A percentile compares a stretch with the other conserved stretches of the same genome.
Evolutionary conservation across 176 grass and related monocot species (phyloP).

Genomic region (Oryza glaberrima): DNA sequence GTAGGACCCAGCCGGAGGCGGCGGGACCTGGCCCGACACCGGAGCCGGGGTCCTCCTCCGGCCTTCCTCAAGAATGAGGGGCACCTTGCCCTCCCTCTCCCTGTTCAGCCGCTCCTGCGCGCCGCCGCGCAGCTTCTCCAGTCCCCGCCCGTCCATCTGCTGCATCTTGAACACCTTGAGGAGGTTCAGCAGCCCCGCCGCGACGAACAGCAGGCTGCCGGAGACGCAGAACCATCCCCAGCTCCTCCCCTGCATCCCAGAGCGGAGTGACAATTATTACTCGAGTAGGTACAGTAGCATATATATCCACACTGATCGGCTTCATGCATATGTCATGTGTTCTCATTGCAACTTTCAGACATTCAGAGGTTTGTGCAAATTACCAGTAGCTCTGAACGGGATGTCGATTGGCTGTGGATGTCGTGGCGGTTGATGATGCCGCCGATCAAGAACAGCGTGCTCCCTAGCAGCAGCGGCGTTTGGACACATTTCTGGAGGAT

Average conservation of each 20-base stretch:
- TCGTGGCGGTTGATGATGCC: conserved; percentile 57
- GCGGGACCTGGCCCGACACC: neutral
- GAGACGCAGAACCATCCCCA: conserved; percentile 67
- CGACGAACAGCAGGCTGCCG: conserved; percentile 68
- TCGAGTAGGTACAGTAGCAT: too few relatives aligned
- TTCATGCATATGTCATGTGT: neutral
- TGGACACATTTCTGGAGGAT: conserved; percentile 88
- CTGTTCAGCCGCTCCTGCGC: conserved; percentile 59
- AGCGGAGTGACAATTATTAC: conserved; percentile 2
- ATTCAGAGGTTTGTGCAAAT: neutral
- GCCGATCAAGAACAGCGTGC: conserved; percentile 68
- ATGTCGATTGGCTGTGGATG: neutral
- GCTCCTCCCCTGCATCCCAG: conserved; percentile 56
- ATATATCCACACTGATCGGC: neutral
- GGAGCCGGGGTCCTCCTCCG: conserved; percentile 23
- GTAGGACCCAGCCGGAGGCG: conserved; percentile 45
- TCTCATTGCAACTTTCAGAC: neutral
- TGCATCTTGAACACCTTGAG: conserved; percentile 95
- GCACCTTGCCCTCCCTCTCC: conserved; percentile 73
- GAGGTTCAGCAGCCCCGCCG: conserved; percentile 67
- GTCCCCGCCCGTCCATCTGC: conserved; percentile 57
- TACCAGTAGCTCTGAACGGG: conserved; percentile 45
- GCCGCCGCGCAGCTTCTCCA: conserved; percentile 81
- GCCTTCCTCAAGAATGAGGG: conserved; percentile 70
- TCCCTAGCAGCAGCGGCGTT: conserved; percentile 70